Evolutionary conservation across 352 stramenopile species (phyloP).

Genomic region (Phytophthora aleatoria): DNA sequence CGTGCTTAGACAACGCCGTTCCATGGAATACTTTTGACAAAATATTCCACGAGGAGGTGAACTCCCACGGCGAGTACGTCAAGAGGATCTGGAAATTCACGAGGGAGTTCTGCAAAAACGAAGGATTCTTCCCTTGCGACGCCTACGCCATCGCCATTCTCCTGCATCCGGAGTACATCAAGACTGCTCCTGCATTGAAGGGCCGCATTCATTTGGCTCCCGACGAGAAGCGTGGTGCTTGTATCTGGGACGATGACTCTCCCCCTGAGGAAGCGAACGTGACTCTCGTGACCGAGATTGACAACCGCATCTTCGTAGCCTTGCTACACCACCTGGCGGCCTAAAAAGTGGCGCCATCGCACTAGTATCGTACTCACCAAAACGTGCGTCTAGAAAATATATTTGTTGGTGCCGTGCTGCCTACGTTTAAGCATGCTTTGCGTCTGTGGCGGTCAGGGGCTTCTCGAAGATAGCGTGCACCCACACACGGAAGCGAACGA

Average conservation of each 20-base stretch:
- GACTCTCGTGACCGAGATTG: constrained; percentile 68
- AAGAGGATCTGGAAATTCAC: constrained; percentile 69
- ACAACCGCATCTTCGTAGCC: constrained; percentile 64
- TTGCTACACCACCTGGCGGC: constrained; percentile 53
- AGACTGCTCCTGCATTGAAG: constrained; percentile 40
- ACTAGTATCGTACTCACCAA: constrained; percentile 2
- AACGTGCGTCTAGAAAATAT: constrained; percentile 20
- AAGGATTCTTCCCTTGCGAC: constrained; percentile 73
- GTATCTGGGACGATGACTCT: constrained; percentile 51
- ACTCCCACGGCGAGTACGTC: constrained; percentile 52
- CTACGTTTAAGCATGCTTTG: constrained; percentile 6
- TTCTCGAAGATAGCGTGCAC: constrained; percentile 89
- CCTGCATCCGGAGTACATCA: constrained; percentile 60
- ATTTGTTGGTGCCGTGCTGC: constrained; percentile 7
- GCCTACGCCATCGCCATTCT: constrained; percentile 76
- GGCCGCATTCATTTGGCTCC: constrained; percentile 64
- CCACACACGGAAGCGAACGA: constrained; percentile 90
- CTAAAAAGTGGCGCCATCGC: constrained; percentile 3
- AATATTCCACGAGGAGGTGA: constrained; percentile 55
- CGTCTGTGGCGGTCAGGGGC: constrained; percentile 28
- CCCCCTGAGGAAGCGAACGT: constrained; percentile 51
- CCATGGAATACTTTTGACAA: constrained; percentile 72
- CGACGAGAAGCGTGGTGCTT: constrained; percentile 57
- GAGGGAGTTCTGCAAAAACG: constrained; percentile 43
- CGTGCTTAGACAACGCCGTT: constrained; percentile 53